Conservation (phyloP, 2,329 filamentous ascomycete genomes). For the Botrytis medusae region DNA sequence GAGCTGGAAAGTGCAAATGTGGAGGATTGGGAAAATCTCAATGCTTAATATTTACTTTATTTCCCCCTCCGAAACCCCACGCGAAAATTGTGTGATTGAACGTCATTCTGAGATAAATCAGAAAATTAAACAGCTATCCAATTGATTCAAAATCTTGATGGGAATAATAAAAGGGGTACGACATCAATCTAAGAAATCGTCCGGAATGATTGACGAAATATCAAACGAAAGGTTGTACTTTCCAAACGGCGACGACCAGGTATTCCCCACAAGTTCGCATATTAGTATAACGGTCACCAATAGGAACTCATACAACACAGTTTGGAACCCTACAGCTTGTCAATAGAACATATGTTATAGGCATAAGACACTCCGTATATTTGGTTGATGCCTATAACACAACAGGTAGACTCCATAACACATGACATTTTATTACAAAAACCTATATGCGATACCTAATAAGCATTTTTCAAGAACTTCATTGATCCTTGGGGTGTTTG, state of each 20-base stretch:
- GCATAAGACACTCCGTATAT: not conserved
- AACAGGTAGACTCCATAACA: not conserved
- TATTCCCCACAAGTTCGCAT: conserved; percentile 14
- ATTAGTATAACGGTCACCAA: conserved; percentile 5
- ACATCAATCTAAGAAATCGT: not conserved
- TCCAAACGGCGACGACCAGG: not conserved
- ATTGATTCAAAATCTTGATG: not conserved
- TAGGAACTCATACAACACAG: not conserved
- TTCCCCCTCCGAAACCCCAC: not conserved
- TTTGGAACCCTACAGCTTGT: not conserved
- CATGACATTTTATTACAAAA: not conserved
- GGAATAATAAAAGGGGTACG: not conserved
- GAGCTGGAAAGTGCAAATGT: not conserved
- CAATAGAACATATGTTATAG: not conserved
- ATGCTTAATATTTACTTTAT: conserved; percentile 8
- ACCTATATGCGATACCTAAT: not conserved
- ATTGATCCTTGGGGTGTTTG: not conserved
- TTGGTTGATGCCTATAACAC: not conserved
- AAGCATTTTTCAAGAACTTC: not conserved
- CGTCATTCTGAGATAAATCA: not conserved
- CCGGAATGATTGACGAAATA: not conserved
- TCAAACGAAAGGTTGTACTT: not conserved
- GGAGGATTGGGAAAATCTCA: not conserved
- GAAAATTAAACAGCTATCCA: not conserved
- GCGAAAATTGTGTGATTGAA: not conserved